These are phyloP conservation scores for Suillus tomentosus DNA, from an alignment of 768 basidiomycete genomes.

Conservation along the genomic window DNA sequence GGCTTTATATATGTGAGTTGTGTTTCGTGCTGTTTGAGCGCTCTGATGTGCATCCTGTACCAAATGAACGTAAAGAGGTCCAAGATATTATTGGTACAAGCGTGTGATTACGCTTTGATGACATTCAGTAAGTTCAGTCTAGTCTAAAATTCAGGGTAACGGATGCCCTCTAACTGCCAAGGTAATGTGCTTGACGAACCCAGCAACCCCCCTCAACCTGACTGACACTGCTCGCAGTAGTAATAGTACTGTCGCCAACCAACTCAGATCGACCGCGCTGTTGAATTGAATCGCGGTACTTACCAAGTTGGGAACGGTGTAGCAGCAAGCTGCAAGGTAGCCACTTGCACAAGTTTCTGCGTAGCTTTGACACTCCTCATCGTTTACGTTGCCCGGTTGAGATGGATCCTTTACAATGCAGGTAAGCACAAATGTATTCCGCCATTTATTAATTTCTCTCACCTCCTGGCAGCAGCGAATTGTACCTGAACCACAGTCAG, in stretches of 20 bases:
- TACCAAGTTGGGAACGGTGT: neutral
- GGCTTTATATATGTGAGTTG: neutral
- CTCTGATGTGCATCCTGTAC: neutral
- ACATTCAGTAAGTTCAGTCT: neutral
- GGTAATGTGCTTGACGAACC: neutral
- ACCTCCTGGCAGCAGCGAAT: neutral
- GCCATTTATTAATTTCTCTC: neutral
- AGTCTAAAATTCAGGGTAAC: neutral
- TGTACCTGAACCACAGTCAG: neutral
- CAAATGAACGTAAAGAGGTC: neutral
- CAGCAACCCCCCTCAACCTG: neutral
- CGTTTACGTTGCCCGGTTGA: neutral
- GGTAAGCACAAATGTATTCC: neutral
- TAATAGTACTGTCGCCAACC: neutral
- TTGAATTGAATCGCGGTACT: neutral
- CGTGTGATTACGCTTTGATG: neutral
- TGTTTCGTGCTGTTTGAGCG: neutral
- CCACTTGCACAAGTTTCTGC: neutral
- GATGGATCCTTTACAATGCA: neutral
- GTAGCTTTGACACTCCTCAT: slow-evolving; percentile 1
- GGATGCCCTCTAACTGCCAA: neutral
- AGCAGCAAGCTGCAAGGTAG: neutral
- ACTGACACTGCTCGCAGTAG: neutral
- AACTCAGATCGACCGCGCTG: neutral
- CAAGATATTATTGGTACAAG: neutral